These are phyloP conservation scores for Wallacemonas sp. DNA, from an alignment of 208 protist species.

Conservation along the genomic window DNA sequence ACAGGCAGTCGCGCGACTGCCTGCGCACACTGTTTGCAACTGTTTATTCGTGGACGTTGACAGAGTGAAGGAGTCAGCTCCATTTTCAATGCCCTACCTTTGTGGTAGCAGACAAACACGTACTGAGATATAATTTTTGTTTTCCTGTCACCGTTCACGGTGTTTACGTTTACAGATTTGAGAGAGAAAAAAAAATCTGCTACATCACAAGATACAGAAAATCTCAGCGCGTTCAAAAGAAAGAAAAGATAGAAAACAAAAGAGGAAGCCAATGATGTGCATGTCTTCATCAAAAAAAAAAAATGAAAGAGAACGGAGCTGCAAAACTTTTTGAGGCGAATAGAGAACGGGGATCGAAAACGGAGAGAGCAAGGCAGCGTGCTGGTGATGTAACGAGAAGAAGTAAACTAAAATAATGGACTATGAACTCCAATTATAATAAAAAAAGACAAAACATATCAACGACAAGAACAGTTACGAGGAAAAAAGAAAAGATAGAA, in stretches of 20 bases:
- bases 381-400: background rate
- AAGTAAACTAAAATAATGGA: background rate
- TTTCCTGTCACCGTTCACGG: too few relatives aligned
- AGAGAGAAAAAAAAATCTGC: background rate
- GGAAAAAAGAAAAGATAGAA: background rate
- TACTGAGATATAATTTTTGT: too few relatives aligned
- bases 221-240: background rate
- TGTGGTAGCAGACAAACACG: too few relatives aligned
- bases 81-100: too few relatives aligned
- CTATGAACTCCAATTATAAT: background rate
- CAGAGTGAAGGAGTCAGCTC: too few relatives aligned
- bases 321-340: background rate
- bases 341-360: background rate
- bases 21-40: too few relatives aligned
- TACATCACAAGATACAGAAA: background rate
- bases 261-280: constrained; percentile 1
- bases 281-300: background rate
- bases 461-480: constrained; percentile 12
- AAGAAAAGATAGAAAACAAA: background rate
- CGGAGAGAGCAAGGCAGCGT: too few relatives aligned
- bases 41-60: too few relatives aligned
- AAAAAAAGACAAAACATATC: background rate
- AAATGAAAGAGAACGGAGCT: background rate
- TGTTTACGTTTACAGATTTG: too few relatives aligned
- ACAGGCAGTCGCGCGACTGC: too few relatives aligned